Evolutionary conservation across 371 early-diverging fungal genomes (phyloP).

Genomic region (Gilbertella persicaria): DNA sequence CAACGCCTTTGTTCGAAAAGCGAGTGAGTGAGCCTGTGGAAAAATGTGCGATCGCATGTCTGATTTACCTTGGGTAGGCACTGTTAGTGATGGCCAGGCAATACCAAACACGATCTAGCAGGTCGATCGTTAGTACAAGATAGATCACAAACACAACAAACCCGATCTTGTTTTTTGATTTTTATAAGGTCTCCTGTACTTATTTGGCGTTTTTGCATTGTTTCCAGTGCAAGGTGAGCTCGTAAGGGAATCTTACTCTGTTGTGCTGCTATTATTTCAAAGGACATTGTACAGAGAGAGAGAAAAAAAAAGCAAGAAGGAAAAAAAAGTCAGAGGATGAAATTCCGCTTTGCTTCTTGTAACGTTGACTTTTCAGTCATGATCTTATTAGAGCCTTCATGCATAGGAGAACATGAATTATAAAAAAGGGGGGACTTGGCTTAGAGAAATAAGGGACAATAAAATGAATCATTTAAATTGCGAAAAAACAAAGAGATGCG

Average conservation of each 20-base stretch:
- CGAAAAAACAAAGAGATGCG: no score
- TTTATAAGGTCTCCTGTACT: conserved; percentile 60
- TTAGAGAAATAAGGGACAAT: no score
- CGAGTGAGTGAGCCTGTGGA: not conserved
- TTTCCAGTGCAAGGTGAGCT: conserved; percentile 47
- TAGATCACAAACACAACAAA: not conserved
- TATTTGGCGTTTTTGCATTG: conserved; percentile 46
- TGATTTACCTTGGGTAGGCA: conserved; percentile 10
- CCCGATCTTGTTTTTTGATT: conserved; percentile 26
- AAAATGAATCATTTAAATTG: no score
- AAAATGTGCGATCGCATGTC: not conserved
- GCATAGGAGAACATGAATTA: no score
- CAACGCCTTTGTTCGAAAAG: conserved; percentile 9
- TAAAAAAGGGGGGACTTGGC: no score
- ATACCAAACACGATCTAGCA: conserved; percentile 16
- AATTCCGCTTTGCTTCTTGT: not conserved
- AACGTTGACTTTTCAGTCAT: no score
- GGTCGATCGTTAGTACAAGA: not conserved
- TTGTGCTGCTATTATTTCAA: conserved; percentile 21
- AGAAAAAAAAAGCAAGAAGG: not conserved
- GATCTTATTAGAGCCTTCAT: no score
- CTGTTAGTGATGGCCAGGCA: conserved; percentile 27
- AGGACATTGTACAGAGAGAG: conserved; percentile 2
- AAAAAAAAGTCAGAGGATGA: no score
- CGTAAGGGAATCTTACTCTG: conserved; percentile 15